phyloP scores from a whole-genome alignment of 2,329 filamentous ascomycete genomes.

The Aspergillus pseudoglaucus region DNA sequence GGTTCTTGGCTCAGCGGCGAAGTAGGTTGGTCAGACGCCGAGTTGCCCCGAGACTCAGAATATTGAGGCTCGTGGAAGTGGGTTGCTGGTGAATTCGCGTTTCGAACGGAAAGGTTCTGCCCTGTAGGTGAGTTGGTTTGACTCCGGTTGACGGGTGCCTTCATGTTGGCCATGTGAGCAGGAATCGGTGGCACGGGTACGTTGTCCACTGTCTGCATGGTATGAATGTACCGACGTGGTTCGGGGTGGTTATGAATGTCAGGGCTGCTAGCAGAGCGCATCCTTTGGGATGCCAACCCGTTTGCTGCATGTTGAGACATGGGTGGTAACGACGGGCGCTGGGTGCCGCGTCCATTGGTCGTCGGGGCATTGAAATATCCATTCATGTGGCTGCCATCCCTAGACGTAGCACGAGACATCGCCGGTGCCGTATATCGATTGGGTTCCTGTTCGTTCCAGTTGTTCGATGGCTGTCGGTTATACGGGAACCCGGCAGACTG shows the following conservation, averaged over 20 bases:
- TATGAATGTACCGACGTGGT: conserved; percentile 44
- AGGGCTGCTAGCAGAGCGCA: conserved; percentile 88
- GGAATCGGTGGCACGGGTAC: conserved; percentile 74
- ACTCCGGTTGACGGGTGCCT: conserved; percentile 62
- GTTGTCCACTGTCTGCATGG: conserved; percentile 46
- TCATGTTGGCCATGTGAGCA: conserved; percentile 57
- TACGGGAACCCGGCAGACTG: conserved; percentile 68
- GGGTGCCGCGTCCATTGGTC: conserved; percentile 50
- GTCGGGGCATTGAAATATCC: conserved; percentile 55
- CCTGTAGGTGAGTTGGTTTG: conserved; percentile 72
- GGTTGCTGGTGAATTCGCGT: conserved; percentile 38
- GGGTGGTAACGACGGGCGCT: conserved; percentile 72
- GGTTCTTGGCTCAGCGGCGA: conserved; percentile 29
- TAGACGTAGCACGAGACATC: conserved; percentile 71
- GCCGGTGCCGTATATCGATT: conserved; percentile 85
- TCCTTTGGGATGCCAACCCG: conserved; percentile 55
- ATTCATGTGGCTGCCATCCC: conserved; percentile 63
- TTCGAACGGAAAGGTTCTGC: conserved; percentile 57
- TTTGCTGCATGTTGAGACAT: conserved; percentile 56
- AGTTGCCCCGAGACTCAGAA: conserved; percentile 24
- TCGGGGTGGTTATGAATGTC: conserved; percentile 67
- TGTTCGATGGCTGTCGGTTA: conserved; percentile 63
- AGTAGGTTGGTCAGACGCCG: conserved; percentile 23
- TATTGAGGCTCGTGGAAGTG: conserved; percentile 37
- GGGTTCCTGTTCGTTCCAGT: conserved; percentile 62